phyloP scores from a whole-genome alignment of 495 filamentous ascomycete genomes.

The Hypoxylon trugodes region DNA sequence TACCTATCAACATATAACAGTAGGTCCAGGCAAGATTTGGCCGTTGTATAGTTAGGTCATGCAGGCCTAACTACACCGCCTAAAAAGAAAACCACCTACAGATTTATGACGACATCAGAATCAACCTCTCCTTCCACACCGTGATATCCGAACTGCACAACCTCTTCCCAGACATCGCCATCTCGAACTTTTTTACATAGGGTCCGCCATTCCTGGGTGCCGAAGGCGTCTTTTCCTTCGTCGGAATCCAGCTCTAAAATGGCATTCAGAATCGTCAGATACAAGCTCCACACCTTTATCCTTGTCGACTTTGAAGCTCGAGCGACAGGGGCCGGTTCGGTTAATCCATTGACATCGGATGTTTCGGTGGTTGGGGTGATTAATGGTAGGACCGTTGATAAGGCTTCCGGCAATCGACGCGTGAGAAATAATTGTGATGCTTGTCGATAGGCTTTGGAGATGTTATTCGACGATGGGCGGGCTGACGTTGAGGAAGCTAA shows the following conservation, averaged over 20 bases:
- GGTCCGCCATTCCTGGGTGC: conserved; percentile 80
- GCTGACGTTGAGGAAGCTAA: conserved; percentile 58
- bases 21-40: background rate
- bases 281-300: conserved; percentile 97
- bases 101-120: conserved; percentile 90
- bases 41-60: background rate
- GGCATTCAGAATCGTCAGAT: conserved; percentile 90
- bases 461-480: conserved; percentile 65
- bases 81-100: conserved; percentile 62
- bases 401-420: conserved; percentile 85
- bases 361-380: conserved; percentile 61
- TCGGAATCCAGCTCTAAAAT: conserved; percentile 88
- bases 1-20: background rate
- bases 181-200: conserved; percentile 82
- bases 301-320: conserved; percentile 76
- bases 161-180: conserved; percentile 91
- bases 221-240: conserved; percentile 87
- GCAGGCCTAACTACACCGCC: background rate
- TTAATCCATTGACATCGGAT: conserved; percentile 44
- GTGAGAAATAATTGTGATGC: conserved; percentile 92
- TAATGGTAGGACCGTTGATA: conserved; percentile 81
- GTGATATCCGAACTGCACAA: conserved; percentile 83
- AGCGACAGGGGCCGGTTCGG: conserved; percentile 72
- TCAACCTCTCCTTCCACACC: conserved; percentile 90
- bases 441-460: conserved; percentile 87